These are phyloP conservation scores for Plantago major DNA, from an alignment of 257 asterid genomes.

Conservation along the genomic window DNA sequence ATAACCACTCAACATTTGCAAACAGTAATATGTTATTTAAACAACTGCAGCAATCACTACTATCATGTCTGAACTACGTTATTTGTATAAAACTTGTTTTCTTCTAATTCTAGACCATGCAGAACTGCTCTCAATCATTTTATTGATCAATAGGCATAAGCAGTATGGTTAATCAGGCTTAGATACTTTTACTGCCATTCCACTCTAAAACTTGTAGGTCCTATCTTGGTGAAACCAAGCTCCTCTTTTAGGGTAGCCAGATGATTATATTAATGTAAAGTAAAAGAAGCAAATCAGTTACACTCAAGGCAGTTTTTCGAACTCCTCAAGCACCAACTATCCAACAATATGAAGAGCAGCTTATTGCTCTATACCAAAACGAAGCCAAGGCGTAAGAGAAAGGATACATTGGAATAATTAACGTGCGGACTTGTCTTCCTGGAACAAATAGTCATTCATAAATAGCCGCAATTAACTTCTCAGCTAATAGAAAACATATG, in stretches of 20 bases:
- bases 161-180: background rate
- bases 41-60: background rate
- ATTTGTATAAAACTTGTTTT: background rate
- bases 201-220: background rate
- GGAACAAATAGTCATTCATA: no score
- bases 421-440: background rate
- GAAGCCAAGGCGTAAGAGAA: background rate
- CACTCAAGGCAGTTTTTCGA: background rate
- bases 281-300: background rate
- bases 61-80: background rate
- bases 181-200: background rate
- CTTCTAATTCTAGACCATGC: background rate
- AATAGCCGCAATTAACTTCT: no score
- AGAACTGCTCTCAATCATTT: background rate
- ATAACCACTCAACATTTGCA: slow-evolving; percentile 8
- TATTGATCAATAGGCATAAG: background rate
- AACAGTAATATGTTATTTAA: slow-evolving; percentile 7
- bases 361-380: background rate
- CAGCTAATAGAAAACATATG: no score
- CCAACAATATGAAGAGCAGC: background rate
- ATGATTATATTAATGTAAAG: background rate
- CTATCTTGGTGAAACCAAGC: background rate
- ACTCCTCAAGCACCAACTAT: background rate
- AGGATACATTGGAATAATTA: background rate
- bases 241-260: background rate